Base-by-base conservation (phyloP, 495 filamentous ascomycete genomes). In the Podospora sp. region DNA sequence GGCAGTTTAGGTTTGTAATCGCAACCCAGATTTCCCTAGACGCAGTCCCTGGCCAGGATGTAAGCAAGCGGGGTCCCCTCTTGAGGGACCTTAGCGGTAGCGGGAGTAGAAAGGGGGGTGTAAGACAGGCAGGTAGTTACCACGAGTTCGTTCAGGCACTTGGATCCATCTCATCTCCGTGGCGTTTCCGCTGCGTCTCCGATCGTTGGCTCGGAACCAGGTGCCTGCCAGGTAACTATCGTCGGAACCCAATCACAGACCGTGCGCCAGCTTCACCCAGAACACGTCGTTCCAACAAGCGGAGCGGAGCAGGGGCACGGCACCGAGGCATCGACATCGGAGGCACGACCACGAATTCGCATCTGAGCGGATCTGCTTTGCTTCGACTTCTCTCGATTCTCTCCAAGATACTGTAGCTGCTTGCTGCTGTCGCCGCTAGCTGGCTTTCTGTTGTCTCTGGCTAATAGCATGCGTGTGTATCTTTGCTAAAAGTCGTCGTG, bases 391-490 rank as follows among this genome's bases (percentile, higher is more conserved):
- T 59, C 56, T 21, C 29, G 29, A 33, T 33, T 14, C 56, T 59
- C 56, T 27, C 56, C n/a, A 26, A 59, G 56, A 59, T 59, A 59
- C 56, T 59, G 56, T 33, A 22, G 56, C 26, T 33, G 29, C 29
- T 33, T 26, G 56, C 56, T 59, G 56, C 56, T 59, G 22, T 27
- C 9, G 52, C 52, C 21, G 52, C 52, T 55, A 22, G 52, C 52
- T 55, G 7, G 20, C 21, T 50, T 40, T 59, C 22, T 63, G 60
- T 46, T 40, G 59, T 62, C 61, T 63, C 46, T 63, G 24, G 61
- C 61, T 63, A 33, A 63, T 59, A 59, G 56, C 61, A 50, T 63
- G 46, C 20, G 35, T 63, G 56, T 59, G 56, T 59, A 33, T 59
- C 22, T 59, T n/a, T 59, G 56, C 56, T 59, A 59, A 6, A 52